These are phyloP conservation scores for Solanum appendiculatum DNA, from an alignment of 257 asterid species.

Conservation along the genomic window DNA sequence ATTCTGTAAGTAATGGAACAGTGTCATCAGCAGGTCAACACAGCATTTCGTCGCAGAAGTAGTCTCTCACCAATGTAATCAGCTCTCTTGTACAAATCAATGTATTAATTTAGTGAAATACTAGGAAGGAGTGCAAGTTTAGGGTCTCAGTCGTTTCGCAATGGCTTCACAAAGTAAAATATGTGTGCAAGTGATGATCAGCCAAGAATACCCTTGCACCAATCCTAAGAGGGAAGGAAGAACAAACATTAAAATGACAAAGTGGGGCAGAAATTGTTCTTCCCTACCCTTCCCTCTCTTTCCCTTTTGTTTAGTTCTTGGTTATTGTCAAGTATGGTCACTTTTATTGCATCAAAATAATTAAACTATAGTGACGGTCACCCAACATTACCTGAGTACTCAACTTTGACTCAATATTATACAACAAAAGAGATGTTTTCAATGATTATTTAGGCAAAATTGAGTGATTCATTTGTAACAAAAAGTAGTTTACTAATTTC, in stretches of 20 bases:
- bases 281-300: background rate
- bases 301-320: background rate
- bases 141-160: background rate
- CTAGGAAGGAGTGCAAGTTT: background rate
- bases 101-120: slow-evolving; percentile 1
- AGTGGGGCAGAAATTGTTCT: background rate
- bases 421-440: background rate
- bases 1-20: slow-evolving; percentile 50
- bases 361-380: background rate
- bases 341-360: background rate
- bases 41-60: slow-evolving; percentile 2
- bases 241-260: background rate
- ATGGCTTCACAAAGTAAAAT: background rate
- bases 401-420: background rate
- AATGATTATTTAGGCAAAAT: background rate
- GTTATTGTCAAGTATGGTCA: background rate
- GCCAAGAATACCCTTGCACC: background rate
- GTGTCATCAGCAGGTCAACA: slow-evolving; percentile 24
- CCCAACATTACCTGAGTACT: background rate
- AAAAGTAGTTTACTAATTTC: background rate
- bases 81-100: background rate
- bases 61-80: background rate
- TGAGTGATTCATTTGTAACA: background rate
- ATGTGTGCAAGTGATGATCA: background rate
- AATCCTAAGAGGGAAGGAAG: background rate